Evolutionary conservation across 192 early-diverging fungal species (phyloP).

Genomic region (Podila verticillata): DNA sequence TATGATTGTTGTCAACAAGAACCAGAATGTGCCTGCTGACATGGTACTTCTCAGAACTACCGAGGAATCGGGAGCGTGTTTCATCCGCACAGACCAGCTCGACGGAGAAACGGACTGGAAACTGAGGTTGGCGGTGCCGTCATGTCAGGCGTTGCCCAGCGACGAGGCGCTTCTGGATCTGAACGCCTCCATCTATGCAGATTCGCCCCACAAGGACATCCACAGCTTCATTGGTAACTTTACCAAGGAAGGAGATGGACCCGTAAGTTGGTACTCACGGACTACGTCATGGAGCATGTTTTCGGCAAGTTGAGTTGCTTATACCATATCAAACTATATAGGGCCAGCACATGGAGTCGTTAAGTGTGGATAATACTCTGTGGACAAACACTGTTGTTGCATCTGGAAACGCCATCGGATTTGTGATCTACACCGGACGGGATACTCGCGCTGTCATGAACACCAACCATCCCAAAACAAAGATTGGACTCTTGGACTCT

Average conservation of each 20-base stretch:
- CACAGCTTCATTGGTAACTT: constrained; percentile 90
- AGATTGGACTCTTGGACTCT: constrained; percentile 88
- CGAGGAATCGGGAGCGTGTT: constrained; percentile 86
- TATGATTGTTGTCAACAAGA: constrained; percentile 82
- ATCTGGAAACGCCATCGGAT: constrained; percentile 86
- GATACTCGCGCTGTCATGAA: constrained; percentile 98
- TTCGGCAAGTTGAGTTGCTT: background rate
- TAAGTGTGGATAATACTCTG: constrained; percentile 90
- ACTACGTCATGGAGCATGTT: background rate
- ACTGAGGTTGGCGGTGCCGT: constrained; percentile 85
- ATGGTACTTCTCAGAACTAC: constrained; percentile 87
- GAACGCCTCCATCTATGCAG: constrained; percentile 83
- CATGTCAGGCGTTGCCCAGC: constrained; percentile 75
- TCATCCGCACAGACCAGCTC: constrained; percentile 96
- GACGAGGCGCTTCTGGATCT: constrained; percentile 69
- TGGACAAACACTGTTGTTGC: constrained; percentile 97
- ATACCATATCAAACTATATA: background rate
- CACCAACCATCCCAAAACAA: constrained; percentile 90
- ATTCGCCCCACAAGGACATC: constrained; percentile 93
- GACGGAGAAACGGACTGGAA: constrained; percentile 99
- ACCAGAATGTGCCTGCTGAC: constrained; percentile 93
- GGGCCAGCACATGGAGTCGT: constrained; percentile 66
- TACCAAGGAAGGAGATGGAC: constrained; percentile 45
- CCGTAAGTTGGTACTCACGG: constrained; percentile 14
- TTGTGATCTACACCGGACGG: constrained; percentile 90